These are phyloP conservation scores for Neoboletus brunneissimus DNA, from an alignment of 768 basidiomycete genomes.

Conservation along the genomic window DNA sequence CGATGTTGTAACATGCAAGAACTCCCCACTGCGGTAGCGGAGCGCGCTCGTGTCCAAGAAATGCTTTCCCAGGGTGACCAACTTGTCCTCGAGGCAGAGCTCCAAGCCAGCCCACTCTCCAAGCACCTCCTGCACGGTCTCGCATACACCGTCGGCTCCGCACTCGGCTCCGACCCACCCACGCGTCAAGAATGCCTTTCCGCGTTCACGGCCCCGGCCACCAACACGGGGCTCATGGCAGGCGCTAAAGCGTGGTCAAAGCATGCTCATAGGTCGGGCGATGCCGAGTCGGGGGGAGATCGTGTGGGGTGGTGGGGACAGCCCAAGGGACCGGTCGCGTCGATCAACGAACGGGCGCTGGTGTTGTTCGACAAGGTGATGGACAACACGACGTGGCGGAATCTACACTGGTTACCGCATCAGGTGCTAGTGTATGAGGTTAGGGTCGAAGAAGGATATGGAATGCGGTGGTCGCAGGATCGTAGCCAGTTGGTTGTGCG, in stretches of 20 bases:
- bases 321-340: slow-evolving; percentile 50
- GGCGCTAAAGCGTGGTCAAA: slow-evolving; percentile 69
- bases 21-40: slow-evolving; percentile 35
- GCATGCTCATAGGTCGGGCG: slow-evolving; percentile 53
- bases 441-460: slow-evolving; percentile 58
- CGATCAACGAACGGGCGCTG: slow-evolving; percentile 52
- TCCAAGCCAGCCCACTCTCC: slow-evolving; percentile 34
- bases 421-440: slow-evolving; percentile 60
- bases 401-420: slow-evolving; percentile 66
- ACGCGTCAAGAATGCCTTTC: slow-evolving; percentile 45
- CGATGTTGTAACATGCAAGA: slow-evolving; percentile 46
- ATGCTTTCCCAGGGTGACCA: slow-evolving; percentile 11
- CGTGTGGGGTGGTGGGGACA: slow-evolving; percentile 54
- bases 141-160: slow-evolving; percentile 60
- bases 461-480: slow-evolving; percentile 65
- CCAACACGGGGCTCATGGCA: slow-evolving; percentile 50
- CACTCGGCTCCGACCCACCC: slow-evolving; percentile 51
- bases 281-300: not conserved
- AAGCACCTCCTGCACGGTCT: slow-evolving; percentile 49
- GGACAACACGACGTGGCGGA: slow-evolving; percentile 54
- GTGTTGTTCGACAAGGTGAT: slow-evolving; percentile 53
- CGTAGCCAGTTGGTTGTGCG: slow-evolving; percentile 15
- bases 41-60: slow-evolving; percentile 36
- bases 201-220: slow-evolving; percentile 47
- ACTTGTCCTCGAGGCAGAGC: slow-evolving; percentile 13